These are phyloP conservation scores for Aspergillus piperis DNA, from an alignment of 2,329 filamentous ascomycete species.

Conservation along the genomic window DNA sequence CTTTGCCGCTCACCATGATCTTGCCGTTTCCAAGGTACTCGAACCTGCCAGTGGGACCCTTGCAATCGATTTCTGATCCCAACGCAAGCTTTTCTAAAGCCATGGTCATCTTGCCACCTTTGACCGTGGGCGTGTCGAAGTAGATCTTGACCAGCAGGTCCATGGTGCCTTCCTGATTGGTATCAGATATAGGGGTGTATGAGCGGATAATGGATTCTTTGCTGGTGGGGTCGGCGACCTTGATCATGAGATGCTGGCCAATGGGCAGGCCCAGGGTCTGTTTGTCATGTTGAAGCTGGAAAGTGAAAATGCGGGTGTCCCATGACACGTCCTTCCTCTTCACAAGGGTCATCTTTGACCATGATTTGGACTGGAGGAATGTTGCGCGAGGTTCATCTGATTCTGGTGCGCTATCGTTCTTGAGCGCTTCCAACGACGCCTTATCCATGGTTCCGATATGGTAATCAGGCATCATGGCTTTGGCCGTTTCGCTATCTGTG, in stretches of 20 bases:
- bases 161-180: constrained; percentile 61
- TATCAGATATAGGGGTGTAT: constrained; percentile 80
- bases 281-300: constrained; percentile 69
- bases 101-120: constrained; percentile 79
- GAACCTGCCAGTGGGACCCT: constrained; percentile 85
- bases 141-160: constrained; percentile 85
- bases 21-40: constrained; percentile 70
- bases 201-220: constrained; percentile 75
- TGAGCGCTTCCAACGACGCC: constrained; percentile 57
- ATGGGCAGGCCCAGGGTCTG: constrained; percentile 76
- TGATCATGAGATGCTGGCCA: constrained; percentile 85
- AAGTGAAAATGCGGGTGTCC: constrained; percentile 80
- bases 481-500: constrained; percentile 87
- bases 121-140: constrained; percentile 56
- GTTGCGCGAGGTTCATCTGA: constrained; percentile 51
- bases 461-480: constrained; percentile 82
- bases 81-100: constrained; percentile 72
- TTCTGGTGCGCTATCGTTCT: constrained; percentile 47
- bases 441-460: constrained; percentile 78
- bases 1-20: constrained; percentile 61
- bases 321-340: constrained; percentile 69
- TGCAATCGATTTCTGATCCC: constrained; percentile 77
- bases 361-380: constrained; percentile 72
- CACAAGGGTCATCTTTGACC: constrained; percentile 73
- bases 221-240: constrained; percentile 69